These are phyloP conservation scores for Saxispiralis lemnorum DNA, from an alignment of 495 filamentous ascomycete species.

Conservation along the genomic window DNA sequence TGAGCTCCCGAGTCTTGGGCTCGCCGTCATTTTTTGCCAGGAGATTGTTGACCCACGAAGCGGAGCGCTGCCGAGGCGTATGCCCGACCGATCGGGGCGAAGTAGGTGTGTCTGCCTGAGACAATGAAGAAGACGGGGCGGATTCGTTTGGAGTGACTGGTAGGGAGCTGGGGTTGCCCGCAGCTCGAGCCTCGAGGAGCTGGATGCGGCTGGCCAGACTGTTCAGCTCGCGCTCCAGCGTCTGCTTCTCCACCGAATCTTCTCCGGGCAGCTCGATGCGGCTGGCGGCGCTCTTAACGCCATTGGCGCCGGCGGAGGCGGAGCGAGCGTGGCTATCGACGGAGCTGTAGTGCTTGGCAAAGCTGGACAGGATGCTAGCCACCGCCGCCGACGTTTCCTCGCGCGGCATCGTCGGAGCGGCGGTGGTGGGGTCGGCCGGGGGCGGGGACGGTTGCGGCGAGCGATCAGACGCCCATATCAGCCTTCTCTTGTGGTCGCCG, in stretches of 20 bases:
- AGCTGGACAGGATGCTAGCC: conserved; percentile 21
- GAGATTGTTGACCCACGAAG: conserved; percentile 26
- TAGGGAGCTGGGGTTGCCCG: conserved; percentile 21
- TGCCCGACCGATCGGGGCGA: conserved; percentile 4
- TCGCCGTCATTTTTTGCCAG: conserved; percentile 20
- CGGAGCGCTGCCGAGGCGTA: conserved; percentile 14
- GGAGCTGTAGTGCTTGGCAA: conserved; percentile 23
- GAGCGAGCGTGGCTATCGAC: conserved; percentile 18
- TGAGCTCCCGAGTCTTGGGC: conserved; percentile 19
- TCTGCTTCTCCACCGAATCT: conserved; percentile 30
- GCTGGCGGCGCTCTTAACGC: conserved; percentile 11
- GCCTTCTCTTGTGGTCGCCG: no score
- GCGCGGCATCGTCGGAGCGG: conserved; percentile 14
- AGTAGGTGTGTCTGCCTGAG: conserved; percentile 9
- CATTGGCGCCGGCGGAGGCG: conserved; percentile 20
- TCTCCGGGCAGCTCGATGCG: conserved; percentile 28
- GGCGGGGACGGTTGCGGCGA: not conserved
- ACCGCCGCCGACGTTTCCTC: conserved; percentile 21
- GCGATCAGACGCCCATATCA: not conserved
- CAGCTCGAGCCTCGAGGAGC: conserved; percentile 29
- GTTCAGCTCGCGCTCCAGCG: conserved; percentile 30
- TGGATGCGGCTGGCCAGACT: conserved; percentile 30
- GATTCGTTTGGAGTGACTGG: conserved; percentile 27
- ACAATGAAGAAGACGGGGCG: conserved; percentile 21
- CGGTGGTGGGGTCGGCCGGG: not conserved